Evolutionary conservation across 1,284 basidiomycete genomes (phyloP).

Genomic region (Boletus calvinii): DNA sequence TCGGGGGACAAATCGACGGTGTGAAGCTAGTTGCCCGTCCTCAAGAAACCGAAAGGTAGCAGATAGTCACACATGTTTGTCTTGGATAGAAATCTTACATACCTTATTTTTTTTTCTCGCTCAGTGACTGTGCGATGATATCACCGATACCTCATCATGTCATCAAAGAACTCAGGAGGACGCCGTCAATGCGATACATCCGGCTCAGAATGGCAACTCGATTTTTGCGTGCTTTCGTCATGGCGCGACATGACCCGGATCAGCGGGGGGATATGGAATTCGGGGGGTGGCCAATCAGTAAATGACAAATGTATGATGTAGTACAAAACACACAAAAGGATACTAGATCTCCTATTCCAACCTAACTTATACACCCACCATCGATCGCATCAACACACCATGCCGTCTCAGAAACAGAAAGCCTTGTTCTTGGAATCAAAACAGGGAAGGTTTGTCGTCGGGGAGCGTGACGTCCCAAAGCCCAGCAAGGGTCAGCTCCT

Average conservation of each 20-base stretch:
- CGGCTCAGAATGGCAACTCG: constrained; percentile 32
- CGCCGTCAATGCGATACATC: constrained; percentile 31
- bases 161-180: constrained; percentile 28
- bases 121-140: constrained; percentile 25
- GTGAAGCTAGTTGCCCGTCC: constrained; percentile 33
- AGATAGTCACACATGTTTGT: constrained; percentile 16
- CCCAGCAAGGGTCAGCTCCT: constrained; percentile 44
- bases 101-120: constrained; percentile 19
- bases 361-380: constrained; percentile 14
- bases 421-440: constrained; percentile 26
- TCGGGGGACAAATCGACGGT: constrained; percentile 33
- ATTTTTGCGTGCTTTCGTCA: constrained; percentile 30
- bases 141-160: constrained; percentile 19
- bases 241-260: constrained; percentile 30
- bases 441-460: constrained; percentile 24
- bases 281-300: constrained; percentile 32
- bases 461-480: constrained; percentile 32
- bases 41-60: constrained; percentile 37
- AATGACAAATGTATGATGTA: constrained; percentile 26
- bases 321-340: constrained; percentile 12
- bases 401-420: constrained; percentile 29
- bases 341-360: not conserved
- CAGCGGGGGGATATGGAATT: constrained; percentile 28
- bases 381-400: constrained; percentile 5
- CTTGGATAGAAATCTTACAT: constrained; percentile 25